phyloP scores from a whole-genome alignment of 768 basidiomycete species.

The Panaeolus cyanescens region DNA sequence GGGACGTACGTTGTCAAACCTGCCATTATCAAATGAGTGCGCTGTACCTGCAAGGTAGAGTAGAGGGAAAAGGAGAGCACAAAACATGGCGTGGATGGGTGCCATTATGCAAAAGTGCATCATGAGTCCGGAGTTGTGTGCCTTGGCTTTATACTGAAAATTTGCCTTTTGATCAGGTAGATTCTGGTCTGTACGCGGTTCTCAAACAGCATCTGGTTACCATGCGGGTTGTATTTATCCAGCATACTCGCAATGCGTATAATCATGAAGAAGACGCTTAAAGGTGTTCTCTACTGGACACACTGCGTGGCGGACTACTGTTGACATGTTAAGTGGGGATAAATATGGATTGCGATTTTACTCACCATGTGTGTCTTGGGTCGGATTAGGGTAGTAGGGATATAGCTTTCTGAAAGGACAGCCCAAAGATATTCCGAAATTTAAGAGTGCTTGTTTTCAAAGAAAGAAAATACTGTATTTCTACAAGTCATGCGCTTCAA shows the following conservation, averaged over 20 bases:
- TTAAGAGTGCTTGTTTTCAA: slow-evolving; percentile 10
- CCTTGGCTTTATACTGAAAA: too few relatives aligned
- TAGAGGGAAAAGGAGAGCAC: not conserved
- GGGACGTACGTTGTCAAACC: slow-evolving; percentile 61
- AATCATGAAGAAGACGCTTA: not conserved
- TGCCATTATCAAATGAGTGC: slow-evolving; percentile 53
- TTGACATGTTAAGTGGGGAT: not conserved
- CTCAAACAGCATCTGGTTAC: too few relatives aligned
- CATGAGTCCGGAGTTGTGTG: too few relatives aligned
- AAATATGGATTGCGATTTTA: not conserved
- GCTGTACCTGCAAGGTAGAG: slow-evolving; percentile 7
- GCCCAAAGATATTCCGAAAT: slow-evolving; percentile 19
- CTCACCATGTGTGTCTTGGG: slow-evolving; percentile 17
- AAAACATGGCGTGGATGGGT: not conserved
- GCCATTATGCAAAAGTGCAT: not conserved
- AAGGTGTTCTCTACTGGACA: not conserved
- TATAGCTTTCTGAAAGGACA: not conserved
- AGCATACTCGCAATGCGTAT: not conserved
- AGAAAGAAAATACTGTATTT: slow-evolving; percentile 8
- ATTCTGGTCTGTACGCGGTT: too few relatives aligned
- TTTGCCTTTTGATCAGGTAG: too few relatives aligned
- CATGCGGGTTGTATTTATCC: too few relatives aligned
- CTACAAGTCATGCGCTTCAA: slow-evolving; percentile 6
- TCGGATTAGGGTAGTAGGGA: not conserved
- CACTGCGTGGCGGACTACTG: not conserved